Evolutionary conservation across 768 basidiomycete species (phyloP).

Genomic region (Mycena albidolilacea): DNA sequence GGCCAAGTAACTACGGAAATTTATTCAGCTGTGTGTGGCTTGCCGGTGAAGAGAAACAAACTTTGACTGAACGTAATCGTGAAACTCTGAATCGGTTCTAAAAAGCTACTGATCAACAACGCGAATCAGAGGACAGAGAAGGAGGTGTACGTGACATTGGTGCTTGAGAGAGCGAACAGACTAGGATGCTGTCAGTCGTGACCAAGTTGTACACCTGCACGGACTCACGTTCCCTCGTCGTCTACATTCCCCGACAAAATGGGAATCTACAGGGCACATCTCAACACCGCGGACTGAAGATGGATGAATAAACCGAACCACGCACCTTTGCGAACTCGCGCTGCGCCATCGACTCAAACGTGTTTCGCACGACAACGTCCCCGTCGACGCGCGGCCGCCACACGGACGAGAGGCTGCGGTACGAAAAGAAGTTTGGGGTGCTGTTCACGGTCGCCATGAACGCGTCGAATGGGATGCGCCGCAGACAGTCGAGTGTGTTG

Average conservation of each 20-base stretch:
- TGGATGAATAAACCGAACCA: slow-evolving; percentile 7
- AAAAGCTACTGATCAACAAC: not conserved
- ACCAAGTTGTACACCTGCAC: no score
- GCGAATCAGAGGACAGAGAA: not conserved
- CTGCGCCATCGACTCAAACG: no score
- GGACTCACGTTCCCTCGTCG: not conserved
- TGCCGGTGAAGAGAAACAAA: not conserved
- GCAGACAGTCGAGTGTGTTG: slow-evolving; percentile 54
- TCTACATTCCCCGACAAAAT: not conserved
- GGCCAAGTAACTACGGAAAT: not conserved
- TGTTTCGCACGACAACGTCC: no score
- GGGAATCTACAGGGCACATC: not conserved
- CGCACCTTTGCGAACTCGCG: no score
- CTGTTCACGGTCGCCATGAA: slow-evolving; percentile 51
- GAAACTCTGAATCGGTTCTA: not conserved
- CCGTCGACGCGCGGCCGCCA: slow-evolving; percentile 50
- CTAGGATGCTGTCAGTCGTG: no score
- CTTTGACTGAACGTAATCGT: not conserved
- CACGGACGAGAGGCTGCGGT: slow-evolving; percentile 45
- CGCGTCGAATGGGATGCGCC: slow-evolving; percentile 45
- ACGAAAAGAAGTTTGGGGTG: slow-evolving; percentile 50
- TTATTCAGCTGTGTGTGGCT: not conserved
- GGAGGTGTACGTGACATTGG: not conserved
- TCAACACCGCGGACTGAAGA: not conserved
- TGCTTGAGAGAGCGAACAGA: not conserved